A percentile compares a stretch with the other conserved stretches of the same genome.
Evolutionary conservation across 768 basidiomycete species (phyloP).

Genomic region (Podaxis rugospora): DNA sequence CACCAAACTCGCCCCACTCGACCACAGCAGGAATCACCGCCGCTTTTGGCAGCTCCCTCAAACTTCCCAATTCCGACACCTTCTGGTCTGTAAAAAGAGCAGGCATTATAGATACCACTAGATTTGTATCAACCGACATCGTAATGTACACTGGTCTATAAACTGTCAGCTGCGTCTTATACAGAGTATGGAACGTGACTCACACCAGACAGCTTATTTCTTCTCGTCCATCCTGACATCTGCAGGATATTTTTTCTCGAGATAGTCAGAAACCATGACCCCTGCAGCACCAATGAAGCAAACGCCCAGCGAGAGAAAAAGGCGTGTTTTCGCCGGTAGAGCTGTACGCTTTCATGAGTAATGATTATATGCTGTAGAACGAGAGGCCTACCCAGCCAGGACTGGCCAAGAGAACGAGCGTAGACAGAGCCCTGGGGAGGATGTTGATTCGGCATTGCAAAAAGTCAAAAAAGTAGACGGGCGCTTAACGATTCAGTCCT

Average conservation of each 20-base stretch:
- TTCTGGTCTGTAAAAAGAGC: not conserved
- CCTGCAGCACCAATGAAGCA: constrained; percentile 45
- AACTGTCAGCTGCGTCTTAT: not conserved
- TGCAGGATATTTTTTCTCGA: constrained; percentile 38
- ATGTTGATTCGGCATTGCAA: not conserved
- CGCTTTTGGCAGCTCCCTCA: too few species aligned
- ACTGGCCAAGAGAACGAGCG: constrained; percentile 29
- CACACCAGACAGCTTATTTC: not conserved
- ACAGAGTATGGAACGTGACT: not conserved
- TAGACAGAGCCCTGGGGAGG: not conserved
- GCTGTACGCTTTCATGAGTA: constrained; percentile 27
- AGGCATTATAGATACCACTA: not conserved
- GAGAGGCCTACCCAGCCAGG: constrained; percentile 29
- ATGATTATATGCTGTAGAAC: constrained; percentile 9
- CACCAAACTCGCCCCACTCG: too few species aligned
- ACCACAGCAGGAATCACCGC: too few species aligned
- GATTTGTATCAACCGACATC: not conserved
- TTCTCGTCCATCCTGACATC: not conserved
- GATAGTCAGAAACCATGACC: constrained; percentile 42
- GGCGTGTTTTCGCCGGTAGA: constrained; percentile 49
- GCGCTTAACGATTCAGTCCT: not conserved
- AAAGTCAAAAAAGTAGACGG: not conserved
- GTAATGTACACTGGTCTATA: constrained; percentile 2
- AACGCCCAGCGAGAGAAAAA: constrained; percentile 44
- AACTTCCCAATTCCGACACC: too few species aligned